Evolutionary conservation across 208 protist species (phyloP).

Genomic region (Phytomonas francai): DNA sequence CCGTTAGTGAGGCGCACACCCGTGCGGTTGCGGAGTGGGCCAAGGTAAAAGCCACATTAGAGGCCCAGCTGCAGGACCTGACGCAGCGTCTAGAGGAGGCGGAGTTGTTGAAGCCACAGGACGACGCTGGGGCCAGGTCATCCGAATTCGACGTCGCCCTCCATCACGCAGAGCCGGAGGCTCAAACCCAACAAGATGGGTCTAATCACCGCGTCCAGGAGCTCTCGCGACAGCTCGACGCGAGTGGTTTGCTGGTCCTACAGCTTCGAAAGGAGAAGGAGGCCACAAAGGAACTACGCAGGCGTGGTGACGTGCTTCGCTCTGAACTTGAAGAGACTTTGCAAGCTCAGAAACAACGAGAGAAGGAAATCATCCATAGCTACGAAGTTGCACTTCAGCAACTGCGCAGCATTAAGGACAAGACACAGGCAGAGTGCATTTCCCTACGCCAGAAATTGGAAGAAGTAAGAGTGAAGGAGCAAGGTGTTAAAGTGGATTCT

Average conservation of each 20-base stretch:
- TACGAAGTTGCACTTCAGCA: slow-evolving; percentile 16
- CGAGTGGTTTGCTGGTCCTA: slow-evolving; percentile 11
- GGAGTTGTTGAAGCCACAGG: slow-evolving; percentile 13
- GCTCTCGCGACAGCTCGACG: slow-evolving; percentile 8
- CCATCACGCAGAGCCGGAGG: no score
- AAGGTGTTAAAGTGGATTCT: no score
- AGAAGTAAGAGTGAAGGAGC: no score
- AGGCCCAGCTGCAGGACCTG: slow-evolving; percentile 2
- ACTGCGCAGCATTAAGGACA: slow-evolving; percentile 2
- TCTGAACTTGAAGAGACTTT: slow-evolving; percentile 8
- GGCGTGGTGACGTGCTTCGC: slow-evolving; percentile 3
- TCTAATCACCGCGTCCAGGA: neutral
- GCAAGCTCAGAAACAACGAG: slow-evolving; percentile 9
- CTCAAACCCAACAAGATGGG: no score
- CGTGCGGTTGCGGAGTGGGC: neutral
- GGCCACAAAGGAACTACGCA: slow-evolving; percentile 6
- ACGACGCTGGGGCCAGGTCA: slow-evolving; percentile 5
- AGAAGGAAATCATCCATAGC: slow-evolving; percentile 10
- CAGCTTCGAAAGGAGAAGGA: slow-evolving; percentile 15
- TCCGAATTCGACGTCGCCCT: no score
- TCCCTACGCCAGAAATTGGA: neutral
- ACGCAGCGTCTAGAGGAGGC: slow-evolving; percentile 12
- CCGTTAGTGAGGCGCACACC: slow-evolving; percentile 14
- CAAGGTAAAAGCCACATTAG: slow-evolving; percentile 14
- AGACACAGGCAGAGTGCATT: slow-evolving; percentile 1